phyloP scores from a whole-genome alignment of 768 basidiomycete species.

The Podaxis sp. region DNA sequence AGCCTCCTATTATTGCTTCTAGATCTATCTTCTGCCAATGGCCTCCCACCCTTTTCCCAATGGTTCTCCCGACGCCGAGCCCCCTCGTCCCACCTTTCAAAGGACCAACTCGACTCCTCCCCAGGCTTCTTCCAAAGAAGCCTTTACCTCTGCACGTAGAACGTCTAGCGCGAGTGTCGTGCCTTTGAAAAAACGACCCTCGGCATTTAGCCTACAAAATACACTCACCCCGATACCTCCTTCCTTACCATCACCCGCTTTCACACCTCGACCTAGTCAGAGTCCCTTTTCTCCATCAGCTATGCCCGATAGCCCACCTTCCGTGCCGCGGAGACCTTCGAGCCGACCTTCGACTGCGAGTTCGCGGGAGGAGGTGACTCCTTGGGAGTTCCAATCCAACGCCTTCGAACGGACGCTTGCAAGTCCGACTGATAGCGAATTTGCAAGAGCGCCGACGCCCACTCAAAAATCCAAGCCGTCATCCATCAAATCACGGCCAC shows the following conservation, averaged over 20 bases:
- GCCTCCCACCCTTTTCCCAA: background rate
- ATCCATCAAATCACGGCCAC: constrained; percentile 12
- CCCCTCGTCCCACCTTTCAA: background rate
- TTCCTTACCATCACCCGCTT: constrained; percentile 11
- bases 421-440: background rate
- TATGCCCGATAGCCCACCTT: constrained; percentile 9
- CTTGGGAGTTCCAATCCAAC: constrained; percentile 15
- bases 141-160: constrained; percentile 14
- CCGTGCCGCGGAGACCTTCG: constrained; percentile 9
- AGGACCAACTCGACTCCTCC: constrained; percentile 4
- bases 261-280: constrained; percentile 30
- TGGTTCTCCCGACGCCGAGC: background rate
- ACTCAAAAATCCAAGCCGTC: constrained; percentile 17
- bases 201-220: constrained; percentile 22
- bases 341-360: constrained; percentile 26
- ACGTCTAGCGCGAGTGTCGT: background rate
- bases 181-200: constrained; percentile 33
- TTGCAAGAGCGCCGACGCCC: constrained; percentile 13
- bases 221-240: constrained; percentile 6
- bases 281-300: constrained; percentile 25
- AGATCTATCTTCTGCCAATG: background rate
- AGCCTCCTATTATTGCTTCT: background rate
- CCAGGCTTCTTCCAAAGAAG: constrained; percentile 22
- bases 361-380: constrained; percentile 16
- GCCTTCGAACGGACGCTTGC: background rate